These are phyloP conservation scores for Fusarium denticulatum DNA, from an alignment of 2,329 filamentous ascomycete genomes.

Conservation along the genomic window DNA sequence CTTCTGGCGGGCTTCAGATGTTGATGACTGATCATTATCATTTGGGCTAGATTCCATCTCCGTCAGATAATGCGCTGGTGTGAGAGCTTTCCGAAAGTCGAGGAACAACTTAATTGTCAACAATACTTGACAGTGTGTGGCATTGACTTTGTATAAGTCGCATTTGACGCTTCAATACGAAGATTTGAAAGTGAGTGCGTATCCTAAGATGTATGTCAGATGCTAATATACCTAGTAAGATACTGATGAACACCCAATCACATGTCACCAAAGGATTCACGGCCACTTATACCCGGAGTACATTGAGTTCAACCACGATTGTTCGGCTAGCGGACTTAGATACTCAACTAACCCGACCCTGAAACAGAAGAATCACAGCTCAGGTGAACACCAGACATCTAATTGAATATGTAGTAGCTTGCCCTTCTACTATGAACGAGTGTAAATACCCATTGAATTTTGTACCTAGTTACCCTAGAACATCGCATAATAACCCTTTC, in stretches of 20 bases:
- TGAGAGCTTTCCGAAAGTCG: background rate
- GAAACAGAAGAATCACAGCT: background rate
- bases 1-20: slow-evolving; percentile 48
- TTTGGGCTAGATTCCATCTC: slow-evolving; percentile 37
- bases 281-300: background rate
- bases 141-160: background rate
- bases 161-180: background rate
- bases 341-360: background rate
- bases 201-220: background rate
- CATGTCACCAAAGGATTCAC: background rate
- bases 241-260: background rate
- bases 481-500: background rate
- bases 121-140: background rate
- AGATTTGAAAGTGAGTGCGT: background rate
- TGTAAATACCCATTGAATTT: background rate
- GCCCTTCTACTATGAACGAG: background rate
- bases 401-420: background rate
- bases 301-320: no score
- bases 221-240: background rate
- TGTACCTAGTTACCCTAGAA: background rate
- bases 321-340: background rate
- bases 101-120: no score
- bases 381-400: background rate
- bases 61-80: background rate
- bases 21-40: slow-evolving; percentile 31